These are phyloP conservation scores for Biancaea sappan DNA, from an alignment of 306 rosid species.

Conservation along the genomic window DNA sequence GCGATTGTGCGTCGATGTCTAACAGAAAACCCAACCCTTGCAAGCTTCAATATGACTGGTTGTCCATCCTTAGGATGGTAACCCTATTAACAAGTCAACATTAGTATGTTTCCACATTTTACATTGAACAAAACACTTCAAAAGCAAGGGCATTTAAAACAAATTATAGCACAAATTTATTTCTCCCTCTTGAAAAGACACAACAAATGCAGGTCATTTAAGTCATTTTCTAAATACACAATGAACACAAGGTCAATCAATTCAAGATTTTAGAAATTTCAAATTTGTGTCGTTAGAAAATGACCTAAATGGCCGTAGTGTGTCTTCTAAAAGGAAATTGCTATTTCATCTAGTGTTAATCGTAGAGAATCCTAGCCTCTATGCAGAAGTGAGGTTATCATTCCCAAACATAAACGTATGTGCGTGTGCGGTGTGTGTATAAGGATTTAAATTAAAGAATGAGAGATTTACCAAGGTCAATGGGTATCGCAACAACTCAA, in stretches of 20 bases:
- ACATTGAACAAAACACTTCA: not conserved
- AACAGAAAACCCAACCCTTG: constrained; percentile 61
- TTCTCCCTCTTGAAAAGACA: not conserved
- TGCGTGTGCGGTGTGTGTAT: not conserved
- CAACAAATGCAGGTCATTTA: not conserved
- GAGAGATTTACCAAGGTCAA: constrained; percentile 72
- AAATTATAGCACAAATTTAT: not conserved
- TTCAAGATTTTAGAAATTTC: not conserved
- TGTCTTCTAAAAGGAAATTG: not conserved
- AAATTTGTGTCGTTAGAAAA: not conserved
- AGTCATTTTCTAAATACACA: not conserved
- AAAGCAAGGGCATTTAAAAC: not conserved
- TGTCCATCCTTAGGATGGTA: constrained; percentile 82
- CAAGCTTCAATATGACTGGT: constrained; percentile 66
- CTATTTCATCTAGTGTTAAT: not conserved
- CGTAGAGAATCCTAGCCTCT: not conserved
- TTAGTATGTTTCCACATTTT: not conserved
- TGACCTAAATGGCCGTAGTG: not conserved
- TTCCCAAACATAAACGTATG: not conserved
- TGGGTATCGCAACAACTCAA: constrained; percentile 74
- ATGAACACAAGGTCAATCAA: not conserved
- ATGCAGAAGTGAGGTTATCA: not conserved
- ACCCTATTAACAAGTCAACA: constrained; percentile 62
- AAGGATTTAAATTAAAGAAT: not conserved
- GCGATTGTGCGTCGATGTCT: constrained; percentile 63